Conservation (phyloP, 2,329 filamentous ascomycete species). For the Penicillium sp. region DNA sequence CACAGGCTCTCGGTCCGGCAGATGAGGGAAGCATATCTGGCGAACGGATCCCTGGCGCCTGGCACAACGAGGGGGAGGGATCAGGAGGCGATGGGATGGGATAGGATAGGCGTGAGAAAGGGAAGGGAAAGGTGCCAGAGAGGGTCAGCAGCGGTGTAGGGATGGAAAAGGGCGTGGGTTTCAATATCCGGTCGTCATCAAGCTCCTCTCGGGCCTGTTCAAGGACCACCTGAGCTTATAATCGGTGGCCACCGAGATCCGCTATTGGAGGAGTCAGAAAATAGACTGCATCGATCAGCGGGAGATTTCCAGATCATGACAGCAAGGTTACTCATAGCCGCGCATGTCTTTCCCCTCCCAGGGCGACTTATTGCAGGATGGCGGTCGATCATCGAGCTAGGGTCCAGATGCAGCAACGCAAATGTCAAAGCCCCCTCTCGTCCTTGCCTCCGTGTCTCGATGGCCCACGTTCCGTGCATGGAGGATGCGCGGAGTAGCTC, state of each 20-base stretch:
- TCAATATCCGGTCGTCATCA: constrained; percentile 34
- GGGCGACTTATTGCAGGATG: constrained; percentile 42
- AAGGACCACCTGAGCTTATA: constrained; percentile 40
- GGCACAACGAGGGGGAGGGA: background rate
- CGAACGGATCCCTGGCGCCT: constrained; percentile 16
- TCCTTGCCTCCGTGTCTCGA: constrained; percentile 17
- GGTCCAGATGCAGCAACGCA: constrained; percentile 31
- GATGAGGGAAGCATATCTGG: constrained; percentile 36
- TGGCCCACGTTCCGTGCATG: constrained; percentile 24
- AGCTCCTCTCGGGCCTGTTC: constrained; percentile 16
- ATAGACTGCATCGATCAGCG: constrained; percentile 40
- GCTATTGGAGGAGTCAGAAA: constrained; percentile 45
- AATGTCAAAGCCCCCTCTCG: constrained; percentile 24
- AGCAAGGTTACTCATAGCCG: constrained; percentile 42
- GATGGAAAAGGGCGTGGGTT: constrained; percentile 18
- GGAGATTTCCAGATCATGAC: constrained; percentile 41
- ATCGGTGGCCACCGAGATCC: constrained; percentile 33
- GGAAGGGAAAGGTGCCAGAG: constrained; percentile 11
- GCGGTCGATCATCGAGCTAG: constrained; percentile 42
- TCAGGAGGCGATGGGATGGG: constrained; percentile 7
- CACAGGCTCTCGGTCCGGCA: constrained; percentile 23
- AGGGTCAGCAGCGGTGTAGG: constrained; percentile 17
- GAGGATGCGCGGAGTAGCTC: background rate
- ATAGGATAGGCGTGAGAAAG: constrained; percentile 10
- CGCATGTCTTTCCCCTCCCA: constrained; percentile 37